A percentile compares a stretch with the other conserved stretches of the same genome.
Evolutionary conservation across 495 filamentous ascomycete species (phyloP).

Genomic region (Penicillium argentinense): DNA sequence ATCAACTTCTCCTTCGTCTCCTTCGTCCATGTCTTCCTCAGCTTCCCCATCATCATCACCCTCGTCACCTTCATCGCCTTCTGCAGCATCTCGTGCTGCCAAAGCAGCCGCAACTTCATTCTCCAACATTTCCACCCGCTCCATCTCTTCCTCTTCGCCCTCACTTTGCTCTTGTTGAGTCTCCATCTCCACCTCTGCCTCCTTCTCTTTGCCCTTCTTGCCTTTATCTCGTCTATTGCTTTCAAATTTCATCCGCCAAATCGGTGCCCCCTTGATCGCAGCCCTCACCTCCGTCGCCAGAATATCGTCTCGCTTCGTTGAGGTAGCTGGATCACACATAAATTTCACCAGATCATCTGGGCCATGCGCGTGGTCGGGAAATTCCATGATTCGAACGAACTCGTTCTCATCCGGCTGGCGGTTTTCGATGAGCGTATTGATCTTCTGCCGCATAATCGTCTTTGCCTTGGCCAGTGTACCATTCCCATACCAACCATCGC

Average conservation of each 20-base stretch:
- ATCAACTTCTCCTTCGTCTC: constrained; percentile 16
- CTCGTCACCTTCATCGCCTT: constrained; percentile 18
- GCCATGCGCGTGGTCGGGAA: constrained; percentile 44
- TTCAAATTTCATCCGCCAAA: constrained; percentile 35
- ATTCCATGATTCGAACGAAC: constrained; percentile 39
- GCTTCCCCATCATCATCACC: constrained; percentile 14
- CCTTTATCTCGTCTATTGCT: constrained; percentile 17
- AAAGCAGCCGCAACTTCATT: constrained; percentile 28
- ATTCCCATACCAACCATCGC: constrained; percentile 78
- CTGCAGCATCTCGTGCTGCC: constrained; percentile 26
- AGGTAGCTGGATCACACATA: constrained; percentile 28
- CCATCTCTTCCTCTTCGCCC: constrained; percentile 38
- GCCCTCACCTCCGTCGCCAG: constrained; percentile 42
- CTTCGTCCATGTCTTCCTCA: constrained; percentile 15
- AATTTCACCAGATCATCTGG: constrained; percentile 31
- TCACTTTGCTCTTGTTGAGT: constrained; percentile 26
- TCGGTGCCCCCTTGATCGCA: constrained; percentile 37
- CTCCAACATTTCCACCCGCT: constrained; percentile 32
- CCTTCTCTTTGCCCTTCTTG: constrained; percentile 15
- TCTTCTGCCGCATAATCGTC: constrained; percentile 82
- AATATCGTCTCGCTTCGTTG: constrained; percentile 27
- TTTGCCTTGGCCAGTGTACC: constrained; percentile 78
- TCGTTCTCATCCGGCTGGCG: constrained; percentile 47
- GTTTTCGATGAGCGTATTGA: constrained; percentile 48
- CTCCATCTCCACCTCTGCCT: constrained; percentile 2